A percentile compares a stretch with the other conserved stretches of the same genome.
These are phyloP conservation scores for Ajuga chamaepitys DNA, from an alignment of 257 asterid genomes.

Conservation along the genomic window DNA sequence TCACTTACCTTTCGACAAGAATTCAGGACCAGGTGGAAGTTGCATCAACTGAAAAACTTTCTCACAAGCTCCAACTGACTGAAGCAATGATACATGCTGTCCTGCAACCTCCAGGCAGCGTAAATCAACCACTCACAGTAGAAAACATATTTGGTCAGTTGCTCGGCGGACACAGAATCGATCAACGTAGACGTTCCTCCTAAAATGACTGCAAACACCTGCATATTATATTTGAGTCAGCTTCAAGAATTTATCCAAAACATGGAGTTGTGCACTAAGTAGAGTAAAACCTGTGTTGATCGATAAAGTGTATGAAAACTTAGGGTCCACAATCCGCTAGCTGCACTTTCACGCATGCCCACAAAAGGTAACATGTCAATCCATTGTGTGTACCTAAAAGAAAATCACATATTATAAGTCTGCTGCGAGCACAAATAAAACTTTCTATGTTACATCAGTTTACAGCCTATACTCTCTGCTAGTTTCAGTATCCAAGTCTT, in stretches of 20 bases:
- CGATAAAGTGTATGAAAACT: conserved; percentile 41
- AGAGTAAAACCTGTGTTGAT: conserved; percentile 39
- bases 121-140: conserved; percentile 58
- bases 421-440: conserved; percentile 1
- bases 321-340: conserved; percentile 41
- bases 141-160: conserved; percentile 43
- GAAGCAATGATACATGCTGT: conserved; percentile 41
- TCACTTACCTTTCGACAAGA: conserved; percentile 30
- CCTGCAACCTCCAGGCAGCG: conserved; percentile 62
- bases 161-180: conserved; percentile 41
- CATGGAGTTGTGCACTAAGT: neutral
- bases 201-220: conserved; percentile 40
- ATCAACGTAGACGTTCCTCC: conserved; percentile 42
- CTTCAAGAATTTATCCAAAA: conserved; percentile 2
- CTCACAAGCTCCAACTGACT: conserved; percentile 49
- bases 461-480: neutral
- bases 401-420: neutral
- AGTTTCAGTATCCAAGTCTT: neutral
- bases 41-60: conserved; percentile 48
- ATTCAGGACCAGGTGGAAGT: conserved; percentile 30
- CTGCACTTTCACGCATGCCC: conserved; percentile 38
- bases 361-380: conserved; percentile 34
- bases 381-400: conserved; percentile 30
- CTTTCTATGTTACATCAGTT: conserved; percentile 2
- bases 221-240: conserved; percentile 3